Evolutionary conservation across 2,329 filamentous ascomycete genomes (phyloP).

Genomic region (Xylaria sp.): DNA sequence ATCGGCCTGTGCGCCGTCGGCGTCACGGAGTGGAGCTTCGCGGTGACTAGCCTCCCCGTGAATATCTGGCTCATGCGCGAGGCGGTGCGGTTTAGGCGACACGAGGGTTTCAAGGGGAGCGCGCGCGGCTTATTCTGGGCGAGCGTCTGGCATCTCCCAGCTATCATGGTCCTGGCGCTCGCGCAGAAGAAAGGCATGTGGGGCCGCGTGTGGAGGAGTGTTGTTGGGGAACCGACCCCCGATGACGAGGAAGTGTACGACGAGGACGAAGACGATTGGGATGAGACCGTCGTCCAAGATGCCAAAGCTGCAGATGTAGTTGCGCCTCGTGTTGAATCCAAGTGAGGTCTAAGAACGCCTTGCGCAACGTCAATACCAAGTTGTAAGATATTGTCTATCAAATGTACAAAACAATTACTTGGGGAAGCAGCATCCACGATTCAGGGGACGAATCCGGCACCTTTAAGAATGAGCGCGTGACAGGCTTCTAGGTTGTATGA

Average conservation of each 20-base stretch:
- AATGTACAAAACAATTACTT: conserved; percentile 28
- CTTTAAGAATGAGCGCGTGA: not conserved
- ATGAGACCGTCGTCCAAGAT: conserved; percentile 15
- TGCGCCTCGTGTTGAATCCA: conserved; percentile 1
- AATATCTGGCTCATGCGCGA: conserved; percentile 88
- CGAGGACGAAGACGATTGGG: conserved; percentile 55
- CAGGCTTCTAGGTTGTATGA: conserved; percentile 2
- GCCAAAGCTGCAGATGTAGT: conserved; percentile 11
- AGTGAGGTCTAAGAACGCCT: not conserved
- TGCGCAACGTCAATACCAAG: conserved; percentile 2
- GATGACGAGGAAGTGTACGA: conserved; percentile 65
- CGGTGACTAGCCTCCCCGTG: conserved; percentile 80
- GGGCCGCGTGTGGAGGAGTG: conserved; percentile 79
- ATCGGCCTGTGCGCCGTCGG: conserved; percentile 79
- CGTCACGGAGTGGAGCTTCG: conserved; percentile 87
- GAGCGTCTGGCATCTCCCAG: conserved; percentile 94
- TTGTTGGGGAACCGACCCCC: conserved; percentile 67
- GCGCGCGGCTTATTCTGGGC: conserved; percentile 94
- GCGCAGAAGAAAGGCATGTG: conserved; percentile 94
- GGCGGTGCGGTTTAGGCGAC: conserved; percentile 82
- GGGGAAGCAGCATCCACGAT: not conserved
- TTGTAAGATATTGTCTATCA: conserved; percentile 33
- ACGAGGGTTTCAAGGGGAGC: conserved; percentile 80
- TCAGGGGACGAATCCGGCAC: not conserved
- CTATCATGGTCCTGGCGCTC: conserved; percentile 88